Conservation (phyloP, 257 asterid genomes). For the Oldenlandia corymbosa region DNA sequence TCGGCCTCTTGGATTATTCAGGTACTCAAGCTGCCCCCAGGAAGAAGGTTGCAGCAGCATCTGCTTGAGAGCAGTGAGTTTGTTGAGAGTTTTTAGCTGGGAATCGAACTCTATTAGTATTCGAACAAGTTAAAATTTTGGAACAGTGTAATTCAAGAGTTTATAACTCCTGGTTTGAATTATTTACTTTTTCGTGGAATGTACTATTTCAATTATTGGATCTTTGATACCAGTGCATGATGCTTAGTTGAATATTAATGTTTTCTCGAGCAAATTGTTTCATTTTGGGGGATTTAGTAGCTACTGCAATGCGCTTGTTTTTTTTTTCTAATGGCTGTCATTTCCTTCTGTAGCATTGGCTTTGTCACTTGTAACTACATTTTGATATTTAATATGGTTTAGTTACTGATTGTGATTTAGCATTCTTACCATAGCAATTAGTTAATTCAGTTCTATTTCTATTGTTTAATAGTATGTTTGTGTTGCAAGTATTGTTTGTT, state of each 20-base stretch:
- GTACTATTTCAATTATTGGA: conserved; percentile 1
- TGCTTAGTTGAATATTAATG: background rate
- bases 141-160: background rate
- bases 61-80: conserved; percentile 29
- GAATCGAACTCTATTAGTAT: background rate
- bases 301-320: too few species aligned
- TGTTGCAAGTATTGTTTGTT: too few species aligned
- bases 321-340: too few species aligned
- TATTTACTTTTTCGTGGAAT: background rate
- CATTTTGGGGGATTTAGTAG: too few species aligned
- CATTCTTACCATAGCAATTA: too few species aligned
- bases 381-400: too few species aligned
- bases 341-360: too few species aligned
- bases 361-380: too few species aligned
- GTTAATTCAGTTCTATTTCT: too few species aligned
- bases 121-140: background rate
- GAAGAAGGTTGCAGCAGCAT: conserved; percentile 56
- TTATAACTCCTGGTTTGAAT: background rate
- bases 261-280: background rate
- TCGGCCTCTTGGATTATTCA: conserved; percentile 1
- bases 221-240: conserved; percentile 5
- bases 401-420: too few species aligned
- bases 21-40: conserved; percentile 79
- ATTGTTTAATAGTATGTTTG: too few species aligned
- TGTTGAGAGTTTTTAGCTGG: conserved; percentile 1